These are phyloP conservation scores for Raffaelea albimanens DNA, from an alignment of 2,329 filamentous ascomycete genomes.

Conservation along the genomic window DNA sequence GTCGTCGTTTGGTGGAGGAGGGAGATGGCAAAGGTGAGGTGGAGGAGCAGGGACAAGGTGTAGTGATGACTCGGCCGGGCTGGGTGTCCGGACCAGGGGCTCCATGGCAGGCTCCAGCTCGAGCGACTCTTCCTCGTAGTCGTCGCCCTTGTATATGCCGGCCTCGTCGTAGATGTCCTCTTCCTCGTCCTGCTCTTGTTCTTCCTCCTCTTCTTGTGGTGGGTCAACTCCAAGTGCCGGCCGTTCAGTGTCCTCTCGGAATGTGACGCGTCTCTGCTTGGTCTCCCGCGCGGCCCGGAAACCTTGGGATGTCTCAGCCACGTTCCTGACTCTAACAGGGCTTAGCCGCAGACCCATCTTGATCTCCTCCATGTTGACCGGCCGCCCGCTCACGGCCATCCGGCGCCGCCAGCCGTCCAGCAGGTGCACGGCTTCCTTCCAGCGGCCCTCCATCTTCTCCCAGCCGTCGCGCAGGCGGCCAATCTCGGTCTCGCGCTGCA, in stretches of 20 bases:
- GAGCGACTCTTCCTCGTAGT: not conserved
- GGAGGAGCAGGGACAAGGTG: not conserved
- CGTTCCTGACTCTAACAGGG: conserved; percentile 45
- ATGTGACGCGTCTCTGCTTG: conserved; percentile 5
- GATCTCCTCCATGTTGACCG: conserved; percentile 59
- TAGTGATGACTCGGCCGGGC: not conserved
- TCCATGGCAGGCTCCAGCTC: no score
- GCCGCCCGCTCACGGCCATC: conserved; percentile 61
- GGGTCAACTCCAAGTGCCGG: conserved; percentile 1
- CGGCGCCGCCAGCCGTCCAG: conserved; percentile 88
- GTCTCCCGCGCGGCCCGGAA: conserved; percentile 26
- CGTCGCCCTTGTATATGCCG: conserved; percentile 9
- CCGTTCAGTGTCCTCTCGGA: conserved; percentile 15
- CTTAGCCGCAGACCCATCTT: conserved; percentile 59
- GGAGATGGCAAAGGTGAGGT: not conserved
- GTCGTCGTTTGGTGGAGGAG: not conserved
- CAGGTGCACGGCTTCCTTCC: conserved; percentile 81
- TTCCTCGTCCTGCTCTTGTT: conserved; percentile 2
- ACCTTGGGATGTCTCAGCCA: conserved; percentile 33
- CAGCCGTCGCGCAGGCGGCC: conserved; percentile 71
- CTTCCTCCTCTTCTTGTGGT: conserved; percentile 16
- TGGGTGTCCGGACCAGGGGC: not conserved
- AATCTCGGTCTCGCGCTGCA: conserved; percentile 88
- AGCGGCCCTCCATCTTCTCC: conserved; percentile 86
- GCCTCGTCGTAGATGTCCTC: not conserved